Evolutionary conservation across 1,284 basidiomycete genomes (phyloP).

Genomic region (Sutorius eximius): DNA sequence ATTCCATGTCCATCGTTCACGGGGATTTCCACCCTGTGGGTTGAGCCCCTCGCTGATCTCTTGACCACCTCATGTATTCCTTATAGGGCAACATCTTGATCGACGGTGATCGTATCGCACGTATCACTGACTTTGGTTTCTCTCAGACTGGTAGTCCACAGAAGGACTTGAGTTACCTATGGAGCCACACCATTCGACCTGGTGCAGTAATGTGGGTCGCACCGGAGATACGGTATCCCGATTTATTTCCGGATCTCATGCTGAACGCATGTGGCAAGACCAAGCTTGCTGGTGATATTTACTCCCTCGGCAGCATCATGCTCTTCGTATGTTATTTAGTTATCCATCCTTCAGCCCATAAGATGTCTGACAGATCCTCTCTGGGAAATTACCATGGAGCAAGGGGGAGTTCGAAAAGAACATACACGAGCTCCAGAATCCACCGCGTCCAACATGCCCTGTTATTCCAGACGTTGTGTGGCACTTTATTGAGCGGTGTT

Average conservation of each 20-base stretch:
- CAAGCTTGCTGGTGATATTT: constrained; percentile 4
- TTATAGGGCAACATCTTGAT: constrained; percentile 12
- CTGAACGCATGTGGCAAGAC: not conserved
- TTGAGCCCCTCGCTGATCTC: not conserved
- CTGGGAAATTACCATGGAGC: constrained; percentile 3
- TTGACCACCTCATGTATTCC: too few relatives aligned
- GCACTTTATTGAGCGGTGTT: constrained; percentile 10
- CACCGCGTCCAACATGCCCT: constrained; percentile 3
- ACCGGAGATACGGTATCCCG: constrained; percentile 3
- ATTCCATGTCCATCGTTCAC: constrained; percentile 8
- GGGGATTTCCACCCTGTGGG: constrained; percentile 10
- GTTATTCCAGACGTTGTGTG: constrained; percentile 4
- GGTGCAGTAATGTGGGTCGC: constrained; percentile 1
- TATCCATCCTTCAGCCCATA: too few relatives aligned
- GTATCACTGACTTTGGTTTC: constrained; percentile 12
- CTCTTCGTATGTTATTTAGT: constrained; percentile 2
- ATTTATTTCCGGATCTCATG: not conserved
- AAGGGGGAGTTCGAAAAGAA: not conserved
- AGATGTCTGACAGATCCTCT: constrained; percentile 2
- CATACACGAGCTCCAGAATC: not conserved
- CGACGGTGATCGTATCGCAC: constrained; percentile 1
- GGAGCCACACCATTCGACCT: not conserved
- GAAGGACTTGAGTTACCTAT: constrained; percentile 6
- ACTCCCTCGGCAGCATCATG: constrained; percentile 10
- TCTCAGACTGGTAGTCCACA: not conserved